Percentiles rank a stretch among this genome's conserved stretches.
Evolutionary conservation across 495 filamentous ascomycete genomes (phyloP).

Genomic region (Tuber microsphaerosporum): DNA sequence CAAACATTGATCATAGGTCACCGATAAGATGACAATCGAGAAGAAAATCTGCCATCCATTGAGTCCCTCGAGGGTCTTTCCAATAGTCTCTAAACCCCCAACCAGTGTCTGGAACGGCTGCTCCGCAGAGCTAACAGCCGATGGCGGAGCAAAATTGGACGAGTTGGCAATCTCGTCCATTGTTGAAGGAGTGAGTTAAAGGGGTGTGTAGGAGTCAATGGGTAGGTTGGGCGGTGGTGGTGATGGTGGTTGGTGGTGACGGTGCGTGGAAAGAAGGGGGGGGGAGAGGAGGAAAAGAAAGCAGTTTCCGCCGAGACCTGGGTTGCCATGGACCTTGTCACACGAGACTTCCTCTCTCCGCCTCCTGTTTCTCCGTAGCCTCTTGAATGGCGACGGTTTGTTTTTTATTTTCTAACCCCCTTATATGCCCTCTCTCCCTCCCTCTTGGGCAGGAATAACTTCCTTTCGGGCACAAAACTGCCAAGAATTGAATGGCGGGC

Average conservation of each 20-base stretch:
- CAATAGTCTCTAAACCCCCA: slow-evolving; percentile 25
- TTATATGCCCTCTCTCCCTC: not conserved
- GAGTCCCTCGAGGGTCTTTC: slow-evolving; percentile 40
- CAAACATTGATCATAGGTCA: slow-evolving; percentile 50
- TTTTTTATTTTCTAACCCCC: not conserved
- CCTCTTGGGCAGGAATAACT: not conserved
- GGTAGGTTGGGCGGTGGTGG: not conserved
- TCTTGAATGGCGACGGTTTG: not conserved
- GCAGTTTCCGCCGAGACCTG: not conserved
- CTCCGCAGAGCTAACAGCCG: slow-evolving; percentile 38
- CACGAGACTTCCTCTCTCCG: not conserved
- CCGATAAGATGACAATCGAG: slow-evolving; percentile 43
- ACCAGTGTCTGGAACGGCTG: slow-evolving; percentile 37
- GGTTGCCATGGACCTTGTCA: not conserved
- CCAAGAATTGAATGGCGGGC: not conserved
- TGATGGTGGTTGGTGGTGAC: not conserved
- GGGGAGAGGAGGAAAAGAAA: not conserved
- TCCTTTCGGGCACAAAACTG: not conserved
- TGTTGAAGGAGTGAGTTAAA: slow-evolving; percentile 6
- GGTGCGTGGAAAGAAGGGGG: not conserved
- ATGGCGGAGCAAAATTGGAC: slow-evolving; percentile 24
- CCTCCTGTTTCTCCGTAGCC: not conserved
- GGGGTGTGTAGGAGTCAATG: not conserved
- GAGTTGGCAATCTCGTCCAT: slow-evolving; percentile 32
- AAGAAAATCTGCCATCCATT: slow-evolving; percentile 40